Conservation (phyloP, 495 filamentous ascomycete species). For the Xylaria bambusicola region DNA sequence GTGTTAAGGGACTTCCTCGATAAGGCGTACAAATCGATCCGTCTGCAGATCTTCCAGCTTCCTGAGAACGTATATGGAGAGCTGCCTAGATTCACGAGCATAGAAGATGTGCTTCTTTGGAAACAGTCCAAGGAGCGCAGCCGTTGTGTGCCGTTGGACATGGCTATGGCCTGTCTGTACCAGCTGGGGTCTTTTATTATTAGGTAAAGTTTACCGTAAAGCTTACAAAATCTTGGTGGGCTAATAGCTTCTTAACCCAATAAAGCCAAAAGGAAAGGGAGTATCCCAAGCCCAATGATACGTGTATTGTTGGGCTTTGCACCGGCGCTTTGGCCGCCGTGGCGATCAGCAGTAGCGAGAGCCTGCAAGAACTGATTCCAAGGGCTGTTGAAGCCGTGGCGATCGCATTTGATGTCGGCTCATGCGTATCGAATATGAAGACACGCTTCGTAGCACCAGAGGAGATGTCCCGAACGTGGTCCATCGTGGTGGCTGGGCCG, state of each 20-base stretch:
- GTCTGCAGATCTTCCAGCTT: background rate
- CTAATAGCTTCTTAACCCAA: background rate
- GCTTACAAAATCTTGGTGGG: background rate
- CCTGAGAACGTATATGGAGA: background rate
- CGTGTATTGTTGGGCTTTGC: slow-evolving; percentile 6
- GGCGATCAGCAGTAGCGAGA: background rate
- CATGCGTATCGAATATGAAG: slow-evolving; percentile 1
- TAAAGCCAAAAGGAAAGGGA: background rate
- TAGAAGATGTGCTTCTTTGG: slow-evolving; percentile 1
- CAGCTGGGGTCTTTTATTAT: slow-evolving; percentile 2
- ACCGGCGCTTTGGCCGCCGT: slow-evolving; percentile 4
- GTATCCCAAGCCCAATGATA: background rate
- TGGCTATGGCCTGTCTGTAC: slow-evolving; percentile 9
- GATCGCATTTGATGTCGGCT: slow-evolving; percentile 3
- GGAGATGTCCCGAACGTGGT: slow-evolving; percentile 4
- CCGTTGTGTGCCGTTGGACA: slow-evolving; percentile 5
- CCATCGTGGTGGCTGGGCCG: slow-evolving; percentile 6
- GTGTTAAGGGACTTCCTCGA: slow-evolving; percentile 6
- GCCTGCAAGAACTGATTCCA: background rate
- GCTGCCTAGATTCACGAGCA: slow-evolving; percentile 8
- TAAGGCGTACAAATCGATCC: background rate
- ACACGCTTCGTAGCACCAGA: background rate
- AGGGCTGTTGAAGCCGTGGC: background rate
- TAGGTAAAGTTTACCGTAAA: slow-evolving; percentile 3
- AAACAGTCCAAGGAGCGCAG: slow-evolving; percentile 1